Percentiles rank a stretch among this genome's conserved stretches.
Conservation (phyloP, 768 basidiomycete genomes). For the Xanthoconium purpureum region DNA sequence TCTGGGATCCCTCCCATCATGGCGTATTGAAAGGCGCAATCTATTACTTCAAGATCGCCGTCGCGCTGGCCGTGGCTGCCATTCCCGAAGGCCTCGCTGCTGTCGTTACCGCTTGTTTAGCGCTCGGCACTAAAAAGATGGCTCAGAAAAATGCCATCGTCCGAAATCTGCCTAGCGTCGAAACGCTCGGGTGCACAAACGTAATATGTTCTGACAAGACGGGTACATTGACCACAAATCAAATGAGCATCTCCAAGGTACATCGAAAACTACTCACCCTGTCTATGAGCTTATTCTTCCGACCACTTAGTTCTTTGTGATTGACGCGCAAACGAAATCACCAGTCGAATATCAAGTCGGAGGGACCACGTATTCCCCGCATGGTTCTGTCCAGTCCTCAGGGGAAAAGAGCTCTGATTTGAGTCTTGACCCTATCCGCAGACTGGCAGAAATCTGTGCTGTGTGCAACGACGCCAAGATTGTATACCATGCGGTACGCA, state of each 20-base stretch:
- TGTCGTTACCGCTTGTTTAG: conserved; percentile 95
- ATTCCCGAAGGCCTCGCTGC: conserved; percentile 99
- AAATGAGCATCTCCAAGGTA: conserved; percentile 92
- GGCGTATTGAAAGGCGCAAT: conserved; percentile 90
- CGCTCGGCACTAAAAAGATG: conserved; percentile 98
- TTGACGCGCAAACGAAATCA: conserved; percentile 50
- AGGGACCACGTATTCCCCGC: conserved; percentile 89
- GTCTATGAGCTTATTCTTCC: conserved; percentile 4
- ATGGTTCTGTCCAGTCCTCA: conserved; percentile 66
- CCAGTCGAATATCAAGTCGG: conserved; percentile 77
- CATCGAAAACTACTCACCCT: conserved; percentile 14
- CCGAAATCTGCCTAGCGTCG: conserved; percentile 91
- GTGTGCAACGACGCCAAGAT: conserved; percentile 94
- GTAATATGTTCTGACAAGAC: conserved; percentile 99
- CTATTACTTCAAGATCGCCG: conserved; percentile 99
- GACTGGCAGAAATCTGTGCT: conserved; percentile 87
- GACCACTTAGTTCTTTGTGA: conserved; percentile 64
- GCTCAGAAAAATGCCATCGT: conserved; percentile 99
- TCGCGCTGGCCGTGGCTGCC: conserved; percentile 96
- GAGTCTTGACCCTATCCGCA: conserved; percentile 67
- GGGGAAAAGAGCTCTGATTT: conserved; percentile 65
- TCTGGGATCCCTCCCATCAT: conserved; percentile 92
- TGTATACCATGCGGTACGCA: conserved; percentile 70
- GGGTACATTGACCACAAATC: conserved; percentile 92
- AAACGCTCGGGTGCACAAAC: conserved; percentile 96